Evolutionary conservation across 1,284 basidiomycete species (phyloP).

Genomic region (Exsudoporus floridanus): DNA sequence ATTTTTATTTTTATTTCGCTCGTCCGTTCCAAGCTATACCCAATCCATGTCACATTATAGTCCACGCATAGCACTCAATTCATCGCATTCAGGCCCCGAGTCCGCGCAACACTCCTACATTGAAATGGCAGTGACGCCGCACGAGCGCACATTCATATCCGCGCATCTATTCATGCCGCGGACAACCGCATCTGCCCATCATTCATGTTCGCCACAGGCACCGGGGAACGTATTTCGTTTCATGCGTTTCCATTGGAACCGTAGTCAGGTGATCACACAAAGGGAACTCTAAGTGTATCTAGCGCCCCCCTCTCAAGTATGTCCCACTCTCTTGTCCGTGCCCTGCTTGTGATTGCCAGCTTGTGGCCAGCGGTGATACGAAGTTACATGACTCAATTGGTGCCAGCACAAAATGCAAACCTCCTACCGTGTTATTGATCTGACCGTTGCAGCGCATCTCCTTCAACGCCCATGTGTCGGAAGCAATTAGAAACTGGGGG

Average conservation of each 20-base stretch:
- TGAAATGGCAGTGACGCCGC: slow-evolving; percentile 16
- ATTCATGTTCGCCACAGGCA: slow-evolving; percentile 33
- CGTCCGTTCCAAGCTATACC: too few species aligned
- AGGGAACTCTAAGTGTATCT: slow-evolving; percentile 2
- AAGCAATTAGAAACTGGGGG: not conserved
- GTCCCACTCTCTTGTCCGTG: not conserved
- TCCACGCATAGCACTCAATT: slow-evolving; percentile 13
- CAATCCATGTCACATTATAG: not conserved
- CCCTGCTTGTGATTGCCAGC: not conserved
- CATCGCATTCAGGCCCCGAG: slow-evolving; percentile 6
- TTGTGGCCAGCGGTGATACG: not conserved
- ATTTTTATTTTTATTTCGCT: too few species aligned
- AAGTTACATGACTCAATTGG: not conserved
- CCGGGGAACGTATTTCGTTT: slow-evolving; percentile 27
- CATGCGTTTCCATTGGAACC: slow-evolving; percentile 30
- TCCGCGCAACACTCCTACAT: slow-evolving; percentile 1
- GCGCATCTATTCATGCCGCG: slow-evolving; percentile 28
- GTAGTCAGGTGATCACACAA: slow-evolving; percentile 15
- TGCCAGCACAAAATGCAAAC: not conserved
- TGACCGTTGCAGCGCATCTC: not conserved
- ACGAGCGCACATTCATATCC: slow-evolving; percentile 30
- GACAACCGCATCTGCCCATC: slow-evolving; percentile 27
- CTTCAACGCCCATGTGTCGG: not conserved
- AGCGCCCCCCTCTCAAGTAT: not conserved
- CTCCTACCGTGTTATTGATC: too few species aligned